Evolutionary conservation across 768 basidiomycete species (phyloP).

Genomic region (Scleroderma bovista): DNA sequence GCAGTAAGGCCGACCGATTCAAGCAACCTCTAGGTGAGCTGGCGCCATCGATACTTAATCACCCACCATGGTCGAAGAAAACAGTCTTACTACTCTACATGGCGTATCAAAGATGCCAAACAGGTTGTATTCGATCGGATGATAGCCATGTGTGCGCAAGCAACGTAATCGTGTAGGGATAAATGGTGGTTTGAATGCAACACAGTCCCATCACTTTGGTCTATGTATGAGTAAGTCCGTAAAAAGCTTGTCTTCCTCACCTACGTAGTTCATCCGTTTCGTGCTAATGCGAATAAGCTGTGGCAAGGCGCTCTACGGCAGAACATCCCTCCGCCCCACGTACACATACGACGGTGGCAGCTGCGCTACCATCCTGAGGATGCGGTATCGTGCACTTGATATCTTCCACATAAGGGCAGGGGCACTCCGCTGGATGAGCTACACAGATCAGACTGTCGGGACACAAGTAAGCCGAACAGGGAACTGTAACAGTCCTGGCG

Average conservation of each 20-base stretch:
- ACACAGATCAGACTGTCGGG: conserved; percentile 70
- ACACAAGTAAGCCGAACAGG: conserved; percentile 72
- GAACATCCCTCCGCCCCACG: conserved; percentile 60
- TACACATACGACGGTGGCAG: conserved; percentile 64
- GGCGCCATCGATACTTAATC: too few species aligned
- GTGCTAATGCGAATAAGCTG: conserved; percentile 8
- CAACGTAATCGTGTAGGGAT: too few species aligned
- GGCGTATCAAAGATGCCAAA: too few species aligned
- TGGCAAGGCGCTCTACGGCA: conserved; percentile 50
- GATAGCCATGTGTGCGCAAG: too few species aligned
- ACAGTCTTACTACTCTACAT: too few species aligned
- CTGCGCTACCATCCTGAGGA: conserved; percentile 35
- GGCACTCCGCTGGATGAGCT: conserved; percentile 50
- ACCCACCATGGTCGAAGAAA: too few species aligned
- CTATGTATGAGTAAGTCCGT: too few species aligned
- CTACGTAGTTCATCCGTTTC: background rate
- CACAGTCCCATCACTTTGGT: too few species aligned
- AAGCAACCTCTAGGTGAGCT: too few species aligned
- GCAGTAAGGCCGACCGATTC: too few species aligned
- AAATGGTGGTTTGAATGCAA: too few species aligned
- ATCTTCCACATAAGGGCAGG: conserved; percentile 73
- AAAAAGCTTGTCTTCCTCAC: background rate
- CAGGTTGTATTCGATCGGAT: too few species aligned
- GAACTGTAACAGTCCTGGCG: conserved; percentile 38
- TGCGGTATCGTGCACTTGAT: conserved; percentile 75